Evolutionary conservation across 305 asterid genomes (phyloP).

Genomic region (Striga hermonthica): DNA sequence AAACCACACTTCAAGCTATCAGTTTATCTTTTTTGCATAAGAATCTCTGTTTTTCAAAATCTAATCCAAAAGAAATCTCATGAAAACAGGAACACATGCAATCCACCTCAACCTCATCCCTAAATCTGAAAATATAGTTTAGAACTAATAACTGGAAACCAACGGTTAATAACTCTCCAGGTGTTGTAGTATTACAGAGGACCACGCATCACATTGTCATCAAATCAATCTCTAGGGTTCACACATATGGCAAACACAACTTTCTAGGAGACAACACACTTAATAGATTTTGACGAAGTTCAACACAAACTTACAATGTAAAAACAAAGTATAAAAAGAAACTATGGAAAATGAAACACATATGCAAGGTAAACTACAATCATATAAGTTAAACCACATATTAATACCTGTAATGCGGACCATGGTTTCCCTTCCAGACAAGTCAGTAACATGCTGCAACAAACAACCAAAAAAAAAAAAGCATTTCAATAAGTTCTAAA

Average conservation of each 20-base stretch:
- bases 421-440: conserved; percentile 76
- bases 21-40: background rate
- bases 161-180: conserved; percentile 14
- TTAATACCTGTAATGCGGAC: conserved; percentile 67
- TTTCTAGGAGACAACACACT: background rate
- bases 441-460: conserved; percentile 80
- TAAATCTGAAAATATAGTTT: background rate
- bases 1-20: background rate
- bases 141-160: background rate
- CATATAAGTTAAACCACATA: background rate
- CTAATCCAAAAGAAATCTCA: background rate
- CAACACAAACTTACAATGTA: background rate
- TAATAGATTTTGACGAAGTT: background rate
- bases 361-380: background rate
- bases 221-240: background rate
- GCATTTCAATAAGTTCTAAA: too few relatives aligned
- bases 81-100: background rate
- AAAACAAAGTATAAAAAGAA: background rate
- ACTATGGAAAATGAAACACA: background rate
- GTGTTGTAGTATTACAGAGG: conserved; percentile 19
- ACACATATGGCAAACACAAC: background rate
- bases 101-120: background rate
- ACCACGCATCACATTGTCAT: background rate
- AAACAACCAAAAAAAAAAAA: too few relatives aligned
- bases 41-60: background rate